phyloP scores from a whole-genome alignment of 176 grass and related monocot species.

The Zea luxurians region DNA sequence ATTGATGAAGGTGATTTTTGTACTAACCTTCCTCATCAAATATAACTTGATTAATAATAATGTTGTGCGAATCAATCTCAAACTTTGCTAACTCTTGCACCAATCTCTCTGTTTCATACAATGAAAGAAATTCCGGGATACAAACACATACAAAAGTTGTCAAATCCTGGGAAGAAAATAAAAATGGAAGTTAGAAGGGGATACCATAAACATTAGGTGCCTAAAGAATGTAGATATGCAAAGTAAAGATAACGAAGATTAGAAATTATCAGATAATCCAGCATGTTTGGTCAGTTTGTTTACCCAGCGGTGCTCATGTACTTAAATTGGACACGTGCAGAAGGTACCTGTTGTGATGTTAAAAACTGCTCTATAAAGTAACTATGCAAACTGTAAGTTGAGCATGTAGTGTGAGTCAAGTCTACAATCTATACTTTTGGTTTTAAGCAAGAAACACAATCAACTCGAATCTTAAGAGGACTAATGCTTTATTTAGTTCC shows the following conservation, averaged over 20 bases:
- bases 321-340: not conserved
- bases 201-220: not conserved
- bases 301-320: not conserved
- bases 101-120: slow-evolving; percentile 99
- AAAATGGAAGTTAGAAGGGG: slow-evolving; percentile 4
- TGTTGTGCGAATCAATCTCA: slow-evolving; percentile 92
- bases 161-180: slow-evolving; percentile 67
- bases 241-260: too few species aligned
- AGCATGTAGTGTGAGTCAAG: not conserved
- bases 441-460: not conserved
- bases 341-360: not conserved
- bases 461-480: slow-evolving; percentile 17
- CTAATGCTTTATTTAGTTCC: not conserved
- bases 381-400: not conserved
- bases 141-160: slow-evolving; percentile 98
- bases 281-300: not conserved
- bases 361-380: not conserved
- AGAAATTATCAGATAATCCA: not conserved
- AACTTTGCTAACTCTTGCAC: slow-evolving; percentile 98
- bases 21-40: slow-evolving; percentile 88
- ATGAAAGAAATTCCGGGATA: slow-evolving; percentile 98
- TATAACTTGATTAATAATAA: slow-evolving; percentile 98
- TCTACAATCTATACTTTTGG: not conserved
- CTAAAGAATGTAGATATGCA: slow-evolving; percentile 13
- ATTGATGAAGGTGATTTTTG: not conserved